Conservation (phyloP, 306 rosid species). For the Prunus kanzakura region DNA sequence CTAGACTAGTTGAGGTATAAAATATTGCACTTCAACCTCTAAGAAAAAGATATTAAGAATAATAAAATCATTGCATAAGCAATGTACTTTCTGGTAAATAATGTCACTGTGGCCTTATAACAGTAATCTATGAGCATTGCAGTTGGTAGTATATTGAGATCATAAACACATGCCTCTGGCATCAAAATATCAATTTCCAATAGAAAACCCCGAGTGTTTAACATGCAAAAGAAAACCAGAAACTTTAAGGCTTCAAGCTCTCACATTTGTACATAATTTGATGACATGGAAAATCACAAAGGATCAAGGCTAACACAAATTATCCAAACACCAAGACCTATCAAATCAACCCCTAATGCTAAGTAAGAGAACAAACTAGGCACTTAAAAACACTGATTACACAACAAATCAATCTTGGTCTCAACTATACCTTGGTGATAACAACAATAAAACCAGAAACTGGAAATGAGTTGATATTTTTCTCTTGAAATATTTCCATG, state of each 20-base stretch:
- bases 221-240: not conserved
- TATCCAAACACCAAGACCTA: not conserved
- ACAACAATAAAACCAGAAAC: constrained; percentile 9
- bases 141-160: too few species aligned
- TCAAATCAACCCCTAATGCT: not conserved
- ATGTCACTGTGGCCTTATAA: too few species aligned
- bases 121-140: too few species aligned
- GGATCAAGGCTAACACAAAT: not conserved
- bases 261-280: not conserved
- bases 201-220: not conserved
- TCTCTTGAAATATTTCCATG: constrained; percentile 6
- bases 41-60: not conserved
- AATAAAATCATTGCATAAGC: not conserved
- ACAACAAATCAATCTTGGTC: not conserved
- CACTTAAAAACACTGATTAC: not conserved
- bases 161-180: not conserved
- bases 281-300: constrained; percentile 9
- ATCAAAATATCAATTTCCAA: not conserved
- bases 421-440: not conserved
- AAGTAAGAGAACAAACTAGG: constrained; percentile 3
- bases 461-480: not conserved
- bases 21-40: not conserved
- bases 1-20: not conserved
- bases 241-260: not conserved
- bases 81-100: not conserved